A percentile compares a stretch with the other conserved stretches of the same genome.
These are phyloP conservation scores for Acanthochlamys bracteata DNA, from an alignment of 106 monocot genomes.

Conservation along the genomic window DNA sequence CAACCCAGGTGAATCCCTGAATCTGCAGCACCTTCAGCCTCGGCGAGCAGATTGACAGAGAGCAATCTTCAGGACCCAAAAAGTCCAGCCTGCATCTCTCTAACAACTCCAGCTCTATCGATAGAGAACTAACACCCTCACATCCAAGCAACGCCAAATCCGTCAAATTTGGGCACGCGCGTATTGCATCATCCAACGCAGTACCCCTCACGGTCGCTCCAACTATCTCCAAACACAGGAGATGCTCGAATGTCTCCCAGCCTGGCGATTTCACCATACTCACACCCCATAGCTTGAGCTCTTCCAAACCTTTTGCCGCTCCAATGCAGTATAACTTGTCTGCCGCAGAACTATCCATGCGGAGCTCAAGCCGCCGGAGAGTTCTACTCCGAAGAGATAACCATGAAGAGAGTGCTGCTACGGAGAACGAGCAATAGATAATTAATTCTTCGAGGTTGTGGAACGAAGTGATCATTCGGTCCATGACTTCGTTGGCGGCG, in stretches of 20 bases:
- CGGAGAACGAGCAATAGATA: conserved; percentile 77
- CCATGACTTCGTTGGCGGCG: conserved; percentile 37
- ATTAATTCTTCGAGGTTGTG: conserved; percentile 54
- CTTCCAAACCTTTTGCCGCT: conserved; percentile 38
- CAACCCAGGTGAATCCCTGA: conserved; percentile 75
- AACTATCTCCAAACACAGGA: conserved; percentile 57
- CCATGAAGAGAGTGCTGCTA: conserved; percentile 39
- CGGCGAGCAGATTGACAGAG: conserved; percentile 38
- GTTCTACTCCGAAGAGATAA: conserved; percentile 29
- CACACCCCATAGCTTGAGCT: conserved; percentile 80
- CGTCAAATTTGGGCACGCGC: conserved; percentile 62
- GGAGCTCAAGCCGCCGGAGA: conserved; percentile 69
- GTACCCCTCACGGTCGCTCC: conserved; percentile 50
- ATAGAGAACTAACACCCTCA: conserved; percentile 41
- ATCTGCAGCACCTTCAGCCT: conserved; percentile 37
- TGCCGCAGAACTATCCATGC: conserved; percentile 42
- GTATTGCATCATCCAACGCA: conserved; percentile 30
- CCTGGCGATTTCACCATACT: conserved; percentile 42
- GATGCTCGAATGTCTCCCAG: conserved; percentile 37
- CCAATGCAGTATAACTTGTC: conserved; percentile 51
- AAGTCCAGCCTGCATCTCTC: conserved; percentile 86
- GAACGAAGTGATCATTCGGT: conserved; percentile 42
- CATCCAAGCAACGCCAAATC: conserved; percentile 83
- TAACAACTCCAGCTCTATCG: conserved; percentile 39
- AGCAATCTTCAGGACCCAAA: conserved; percentile 33